Percentiles rank a stretch among this genome's conserved stretches.
Conservation (phyloP, 2,329 filamentous ascomycete species). For the Phoma sp. region DNA sequence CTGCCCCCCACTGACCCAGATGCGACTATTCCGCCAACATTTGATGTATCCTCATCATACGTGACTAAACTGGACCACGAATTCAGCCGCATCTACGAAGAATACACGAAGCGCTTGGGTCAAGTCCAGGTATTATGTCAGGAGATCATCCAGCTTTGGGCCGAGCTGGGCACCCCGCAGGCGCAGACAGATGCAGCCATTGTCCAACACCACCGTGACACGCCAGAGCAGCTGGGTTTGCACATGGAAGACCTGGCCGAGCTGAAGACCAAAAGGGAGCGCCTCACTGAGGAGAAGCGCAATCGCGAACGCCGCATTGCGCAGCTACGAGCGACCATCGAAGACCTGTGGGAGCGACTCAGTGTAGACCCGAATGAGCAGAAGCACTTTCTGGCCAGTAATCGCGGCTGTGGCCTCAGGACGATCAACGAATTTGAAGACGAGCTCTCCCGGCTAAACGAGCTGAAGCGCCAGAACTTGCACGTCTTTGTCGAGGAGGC, state of each 20-base stretch:
- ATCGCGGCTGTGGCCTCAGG: conserved; percentile 87
- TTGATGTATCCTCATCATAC: conserved; percentile 91
- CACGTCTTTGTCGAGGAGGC: conserved; percentile 97
- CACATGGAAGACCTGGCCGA: conserved; percentile 83
- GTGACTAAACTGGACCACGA: conserved; percentile 86
- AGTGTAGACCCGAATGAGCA: conserved; percentile 82
- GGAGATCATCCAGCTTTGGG: conserved; percentile 93
- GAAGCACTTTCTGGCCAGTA: conserved; percentile 82
- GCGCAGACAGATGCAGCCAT: conserved; percentile 88
- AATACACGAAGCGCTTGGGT: conserved; percentile 84
- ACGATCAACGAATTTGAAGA: conserved; percentile 97
- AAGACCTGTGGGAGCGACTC: conserved; percentile 86
- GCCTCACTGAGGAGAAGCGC: conserved; percentile 86
- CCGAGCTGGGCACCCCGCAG: conserved; percentile 91
- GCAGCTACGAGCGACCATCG: conserved; percentile 78
- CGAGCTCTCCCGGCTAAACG: conserved; percentile 82
- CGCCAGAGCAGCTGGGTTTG: conserved; percentile 91
- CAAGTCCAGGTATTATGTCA: conserved; percentile 77
- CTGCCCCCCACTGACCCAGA: conserved; percentile 83
- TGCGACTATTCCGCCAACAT: conserved; percentile 77
- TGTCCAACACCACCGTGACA: conserved; percentile 85
- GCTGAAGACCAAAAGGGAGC: conserved; percentile 77
- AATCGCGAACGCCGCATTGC: conserved; percentile 77
- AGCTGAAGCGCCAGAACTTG: conserved; percentile 92
- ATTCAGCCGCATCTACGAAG: conserved; percentile 94